phyloP scores from a whole-genome alignment of 768 basidiomycete species.

The Atractiella rhizophila region DNA sequence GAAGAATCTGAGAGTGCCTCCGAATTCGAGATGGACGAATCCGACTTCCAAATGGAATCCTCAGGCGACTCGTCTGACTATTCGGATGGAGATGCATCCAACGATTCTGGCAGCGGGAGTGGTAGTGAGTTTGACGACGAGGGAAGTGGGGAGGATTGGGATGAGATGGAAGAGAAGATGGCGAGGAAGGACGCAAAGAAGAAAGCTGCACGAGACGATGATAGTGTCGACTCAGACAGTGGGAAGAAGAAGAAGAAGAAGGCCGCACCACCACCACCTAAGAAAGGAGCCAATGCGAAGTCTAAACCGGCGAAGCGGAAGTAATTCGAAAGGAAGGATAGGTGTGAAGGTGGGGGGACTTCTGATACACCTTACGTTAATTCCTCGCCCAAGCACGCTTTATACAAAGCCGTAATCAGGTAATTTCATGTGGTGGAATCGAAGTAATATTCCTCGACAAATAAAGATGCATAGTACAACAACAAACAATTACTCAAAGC shows the following conservation, averaged over 20 bases:
- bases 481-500: too few relatives aligned
- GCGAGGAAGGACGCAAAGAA: slow-evolving; percentile 39
- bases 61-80: slow-evolving; percentile 24
- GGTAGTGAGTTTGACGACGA: slow-evolving; percentile 40
- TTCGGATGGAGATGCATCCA: slow-evolving; percentile 28
- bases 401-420: too few relatives aligned
- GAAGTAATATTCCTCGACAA: too few relatives aligned
- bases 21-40: slow-evolving; percentile 19
- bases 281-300: too few relatives aligned
- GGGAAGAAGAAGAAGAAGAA: slow-evolving; percentile 19
- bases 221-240: slow-evolving; percentile 17
- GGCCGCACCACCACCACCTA: too few relatives aligned
- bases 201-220: slow-evolving; percentile 11
- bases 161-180: slow-evolving; percentile 28
- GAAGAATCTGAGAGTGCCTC: slow-evolving; percentile 42
- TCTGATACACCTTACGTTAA: too few relatives aligned
- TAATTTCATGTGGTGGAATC: too few relatives aligned
- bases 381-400: too few relatives aligned
- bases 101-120: slow-evolving; percentile 32
- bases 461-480: too few relatives aligned
- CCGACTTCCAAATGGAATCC: neutral
- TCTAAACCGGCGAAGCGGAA: too few relatives aligned
- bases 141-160: slow-evolving; percentile 62
- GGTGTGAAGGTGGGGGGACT: too few relatives aligned
- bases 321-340: too few relatives aligned